Base-by-base conservation (phyloP, 2,329 filamentous ascomycete species). In the Zasmidium cellare region DNA sequence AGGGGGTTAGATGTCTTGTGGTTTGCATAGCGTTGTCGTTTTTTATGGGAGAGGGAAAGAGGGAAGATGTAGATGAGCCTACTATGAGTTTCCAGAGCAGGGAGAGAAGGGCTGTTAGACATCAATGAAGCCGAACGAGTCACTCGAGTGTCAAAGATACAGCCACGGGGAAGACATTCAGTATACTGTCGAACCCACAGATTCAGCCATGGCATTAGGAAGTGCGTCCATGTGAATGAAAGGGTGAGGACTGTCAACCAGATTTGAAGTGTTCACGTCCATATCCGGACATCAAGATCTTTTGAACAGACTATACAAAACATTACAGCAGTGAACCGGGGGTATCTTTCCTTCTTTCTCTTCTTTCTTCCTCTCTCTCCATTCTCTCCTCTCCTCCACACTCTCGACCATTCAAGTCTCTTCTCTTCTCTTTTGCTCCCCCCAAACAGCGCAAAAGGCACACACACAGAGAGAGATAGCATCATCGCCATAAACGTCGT, bases 261-360 rank as follows among this genome's bases (percentile, higher is more conserved):
- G 7, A 14, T 5, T 14, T 16, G 35, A 41, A 41, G n/a, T n/a
- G 35, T 41, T 5, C 20, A 18, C 18, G 45, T 47, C 47, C 35
- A 24, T 49, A 25, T 28, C 7, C 23, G 47, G 47, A 49, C 47
- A 18, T 24, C 44, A 51, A 58, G 47, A 25, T 53, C 11, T 57
- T n/a, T 46, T 57, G 28, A 41, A 55, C 41, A 53, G 28, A 51
- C 56, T 55, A 55, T 55, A 59, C 52, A 52, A 58, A 48, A 59
- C 56, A 59, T 59, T 59, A 59, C 46, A 55, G 50, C 24, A 41
- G 35, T 41, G 35, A 18, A 41, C n/a, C 35, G 35, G n/a, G 28
- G 35, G 23, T 55, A 19, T 49, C 23, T 47, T 23, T 47, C 46
- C 41, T 41, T 11, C 2, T 16, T 35, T 49, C 19, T 24, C 46